Base-by-base conservation (phyloP, 768 basidiomycete species). In the Tulasnella sp. region DNA sequence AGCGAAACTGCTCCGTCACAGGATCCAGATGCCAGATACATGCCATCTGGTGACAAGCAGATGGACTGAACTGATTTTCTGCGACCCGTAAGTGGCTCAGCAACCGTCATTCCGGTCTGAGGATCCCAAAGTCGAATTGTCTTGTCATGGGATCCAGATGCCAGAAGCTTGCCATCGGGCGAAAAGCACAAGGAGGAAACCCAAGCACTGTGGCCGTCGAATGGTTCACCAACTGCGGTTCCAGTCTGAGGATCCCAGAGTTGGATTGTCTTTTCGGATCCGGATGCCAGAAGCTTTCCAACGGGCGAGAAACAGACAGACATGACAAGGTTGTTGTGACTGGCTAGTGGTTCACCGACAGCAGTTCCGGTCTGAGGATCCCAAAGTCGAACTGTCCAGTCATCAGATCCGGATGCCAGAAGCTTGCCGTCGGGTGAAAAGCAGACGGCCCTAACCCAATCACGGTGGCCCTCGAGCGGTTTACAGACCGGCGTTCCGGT, bases 11-110 rank as follows among this genome's bases (percentile, higher is more conserved):
- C 37, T 14, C 8, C 25, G 37, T 40, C 39, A 34, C 37, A 9
- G 37, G 29, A 36, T 7, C 29, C 70, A 34, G 70, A 71, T 11
- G 38, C 70, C 9, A 71, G 22, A 22, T 39, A 14, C 39, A 8
- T 71, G 11, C 76, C 77, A 38, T 77, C 76, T 7, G 75, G 76
- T 15, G 76, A 77, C 34, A 76, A 77, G 17, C 58, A 39, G 42
- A 69, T 39, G 34, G 76, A 14, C 31, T 6, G 34, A 36, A 68
- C 76, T 5, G 1, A 8, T 12, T 58, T 42, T 9, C 9, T 22
- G 31, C 64, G 72, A 17, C 76, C 76, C 40, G 76, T 49, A 8
- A 74, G 54, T 1, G 72, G 72, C 1, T 37, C 49, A 9, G 49
- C 40, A 6, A 77, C 34, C 25, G 5, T 17, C 19, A 36, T 29